Evolutionary conservation across 1,139 yeast species (phyloP).

Genomic region (Yamadazyma aaseri): DNA sequence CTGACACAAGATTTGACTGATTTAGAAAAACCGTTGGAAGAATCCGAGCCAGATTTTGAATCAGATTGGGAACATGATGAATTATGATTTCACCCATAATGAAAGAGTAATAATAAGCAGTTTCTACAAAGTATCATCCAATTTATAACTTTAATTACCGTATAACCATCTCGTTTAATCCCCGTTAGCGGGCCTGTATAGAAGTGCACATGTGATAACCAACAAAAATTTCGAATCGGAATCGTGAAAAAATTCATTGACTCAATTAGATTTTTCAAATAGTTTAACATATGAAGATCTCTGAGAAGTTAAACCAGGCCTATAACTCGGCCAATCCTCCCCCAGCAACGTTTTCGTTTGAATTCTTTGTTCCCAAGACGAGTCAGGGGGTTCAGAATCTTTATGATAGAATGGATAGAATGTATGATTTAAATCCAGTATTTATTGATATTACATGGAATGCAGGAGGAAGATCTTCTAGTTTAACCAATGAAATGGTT

Average conservation of each 20-base stretch:
- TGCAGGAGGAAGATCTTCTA: constrained; percentile 89
- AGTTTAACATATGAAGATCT: constrained; percentile 42
- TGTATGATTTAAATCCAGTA: constrained; percentile 89
- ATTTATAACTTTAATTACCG: neutral
- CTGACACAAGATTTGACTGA: no score
- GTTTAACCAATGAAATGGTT: constrained; percentile 85
- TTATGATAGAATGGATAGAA: constrained; percentile 96
- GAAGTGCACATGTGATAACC: constrained; percentile 3
- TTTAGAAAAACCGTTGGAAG: no score
- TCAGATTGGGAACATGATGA: constrained; percentile 3
- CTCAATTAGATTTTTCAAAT: neutral
- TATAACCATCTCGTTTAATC: neutral
- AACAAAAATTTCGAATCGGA: neutral
- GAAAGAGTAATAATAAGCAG: no score
- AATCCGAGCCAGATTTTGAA: no score
- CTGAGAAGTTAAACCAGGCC: constrained; percentile 51
- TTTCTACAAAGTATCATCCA: no score
- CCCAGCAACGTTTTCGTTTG: constrained; percentile 85
- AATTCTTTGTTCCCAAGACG: constrained; percentile 97
- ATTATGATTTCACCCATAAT: no score
- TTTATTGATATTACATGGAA: constrained; percentile 98
- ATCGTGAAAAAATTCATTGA: neutral
- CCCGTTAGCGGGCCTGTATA: constrained; percentile 1
- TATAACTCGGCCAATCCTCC: constrained; percentile 44
- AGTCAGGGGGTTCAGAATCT: constrained; percentile 94